Evolutionary conservation across 805 yeast species (phyloP), one percentile per base, ranked within the genome.

Genomic region (Metschnikowia borealis): DNA sequence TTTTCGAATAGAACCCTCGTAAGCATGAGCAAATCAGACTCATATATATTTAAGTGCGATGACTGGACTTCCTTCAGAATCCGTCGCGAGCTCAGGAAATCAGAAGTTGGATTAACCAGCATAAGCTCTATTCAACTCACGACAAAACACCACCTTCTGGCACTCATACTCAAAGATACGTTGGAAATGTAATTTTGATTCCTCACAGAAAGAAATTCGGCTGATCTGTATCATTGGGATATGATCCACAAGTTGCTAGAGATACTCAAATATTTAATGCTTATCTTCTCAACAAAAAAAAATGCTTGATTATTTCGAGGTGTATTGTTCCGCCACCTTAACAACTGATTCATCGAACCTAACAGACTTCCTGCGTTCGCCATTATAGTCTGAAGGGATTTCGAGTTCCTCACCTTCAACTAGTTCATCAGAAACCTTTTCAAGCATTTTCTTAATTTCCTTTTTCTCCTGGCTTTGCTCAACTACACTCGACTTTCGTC

Each of bases 261-360:
- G 3, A 26, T 11, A 26, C 8, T 26, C 29, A 26, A 26, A 26
- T 26, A 26, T 8, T 3, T 26, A 26, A 26, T 26, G 29, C 10
- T 10, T 10, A 10, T 8, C 29, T 26, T 26, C 29, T 26, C 29
- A 26, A 26, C 26, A 26, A 26, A 6, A 10, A 7, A 37, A 18
- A 15, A 13, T 26, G 20, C 18, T 39, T 6, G 18, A 26, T 7
- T 29, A 15, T 14, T 10, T 33, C 18, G 36, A 20, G 21, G 38
- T 14, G 2, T 20, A 20, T 13, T 18, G 18, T 29, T 29, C 38
- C 3, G 47, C 44, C 8, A 54, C 52, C 31, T 51, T 53, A 6
- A 51, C 69, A 8, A 84, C 88, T 51, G 75, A 74, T 50, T 81
- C 85, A 55, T 82, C 84, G 58, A 84, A 84, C 55, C 88, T 70